Evolutionary conservation across 805 yeast species (phyloP).

Genomic region (Candida methanosorbosa): DNA sequence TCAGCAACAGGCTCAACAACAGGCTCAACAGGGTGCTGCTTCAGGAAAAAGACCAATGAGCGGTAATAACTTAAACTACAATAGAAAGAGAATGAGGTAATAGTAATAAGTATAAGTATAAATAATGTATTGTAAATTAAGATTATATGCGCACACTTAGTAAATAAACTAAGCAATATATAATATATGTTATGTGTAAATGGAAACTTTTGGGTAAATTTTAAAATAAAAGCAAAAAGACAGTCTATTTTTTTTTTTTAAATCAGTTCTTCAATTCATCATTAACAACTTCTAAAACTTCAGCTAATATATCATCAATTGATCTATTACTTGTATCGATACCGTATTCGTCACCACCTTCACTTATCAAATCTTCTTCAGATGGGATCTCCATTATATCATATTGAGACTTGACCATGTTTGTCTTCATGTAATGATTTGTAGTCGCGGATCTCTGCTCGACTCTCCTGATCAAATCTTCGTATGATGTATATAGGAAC

Average conservation of each 20-base stretch:
- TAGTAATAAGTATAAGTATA: too few species aligned
- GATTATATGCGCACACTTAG: too few species aligned
- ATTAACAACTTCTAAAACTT: constrained; percentile 14
- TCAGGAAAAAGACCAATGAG: too few species aligned
- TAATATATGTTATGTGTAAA: too few species aligned
- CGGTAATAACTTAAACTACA: too few species aligned
- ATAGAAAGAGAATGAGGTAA: constrained; percentile 3
- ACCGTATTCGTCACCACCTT: constrained; percentile 8
- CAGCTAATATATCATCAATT: constrained; percentile 4
- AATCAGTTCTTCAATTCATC: constrained; percentile 3
- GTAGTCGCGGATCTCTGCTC: constrained; percentile 35
- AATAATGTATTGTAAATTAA: too few species aligned
- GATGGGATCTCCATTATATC: constrained; percentile 65
- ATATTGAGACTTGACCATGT: constrained; percentile 77
- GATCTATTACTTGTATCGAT: constrained; percentile 4
- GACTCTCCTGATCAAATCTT: constrained; percentile 55
- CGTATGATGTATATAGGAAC: constrained; percentile 57
- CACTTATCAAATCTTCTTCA: constrained; percentile 16
- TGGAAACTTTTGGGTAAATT: too few species aligned
- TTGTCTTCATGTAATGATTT: constrained; percentile 81
- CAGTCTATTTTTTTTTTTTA: background rate
- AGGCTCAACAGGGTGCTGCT: constrained; percentile 1
- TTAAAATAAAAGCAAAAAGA: too few species aligned
- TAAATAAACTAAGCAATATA: background rate
- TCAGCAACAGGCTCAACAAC: background rate